phyloP scores from a whole-genome alignment of 2,329 filamentous ascomycete genomes.

The Neopestalotiopsis sp. region DNA sequence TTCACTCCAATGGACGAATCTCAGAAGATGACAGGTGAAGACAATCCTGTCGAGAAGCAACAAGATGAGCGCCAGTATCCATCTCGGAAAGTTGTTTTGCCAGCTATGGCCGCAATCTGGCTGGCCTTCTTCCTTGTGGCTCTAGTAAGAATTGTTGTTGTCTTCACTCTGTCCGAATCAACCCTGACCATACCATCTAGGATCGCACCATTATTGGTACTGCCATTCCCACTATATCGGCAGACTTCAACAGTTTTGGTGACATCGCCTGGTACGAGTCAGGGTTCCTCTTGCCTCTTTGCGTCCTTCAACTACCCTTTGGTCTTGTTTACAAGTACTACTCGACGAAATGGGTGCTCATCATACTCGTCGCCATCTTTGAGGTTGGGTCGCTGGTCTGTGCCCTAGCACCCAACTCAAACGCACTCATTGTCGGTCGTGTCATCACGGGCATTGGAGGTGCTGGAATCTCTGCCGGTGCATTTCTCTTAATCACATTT shows the following conservation, averaged over 20 bases:
- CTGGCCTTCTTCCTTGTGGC: slow-evolving; percentile 11
- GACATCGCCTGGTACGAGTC: slow-evolving; percentile 32
- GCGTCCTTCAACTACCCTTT: slow-evolving; percentile 27
- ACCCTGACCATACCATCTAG: neutral
- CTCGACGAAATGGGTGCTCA: slow-evolving; percentile 22
- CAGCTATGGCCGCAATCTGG: slow-evolving; percentile 11
- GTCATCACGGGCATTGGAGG: slow-evolving; percentile 29
- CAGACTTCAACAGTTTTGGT: slow-evolving; percentile 28
- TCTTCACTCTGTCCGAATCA: neutral
- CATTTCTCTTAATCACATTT: slow-evolving; percentile 24
- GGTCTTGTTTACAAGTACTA: slow-evolving; percentile 26
- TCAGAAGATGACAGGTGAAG: neutral
- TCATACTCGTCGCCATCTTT: slow-evolving; percentile 15
- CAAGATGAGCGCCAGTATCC: slow-evolving; percentile 12
- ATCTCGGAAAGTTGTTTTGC: slow-evolving; percentile 2
- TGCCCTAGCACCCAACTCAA: slow-evolving; percentile 30
- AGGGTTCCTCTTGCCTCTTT: slow-evolving; percentile 25
- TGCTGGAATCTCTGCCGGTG: slow-evolving; percentile 15
- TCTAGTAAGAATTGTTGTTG: neutral
- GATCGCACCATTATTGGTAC: slow-evolving; percentile 19
- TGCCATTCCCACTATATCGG: slow-evolving; percentile 18
- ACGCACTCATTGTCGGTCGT: slow-evolving; percentile 32
- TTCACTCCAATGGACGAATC: neutral
- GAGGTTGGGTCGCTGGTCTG: slow-evolving; percentile 29
- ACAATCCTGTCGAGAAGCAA: neutral